Conservation (phyloP, 352 stramenopile species). For the Elongisporangium undulatum region DNA sequence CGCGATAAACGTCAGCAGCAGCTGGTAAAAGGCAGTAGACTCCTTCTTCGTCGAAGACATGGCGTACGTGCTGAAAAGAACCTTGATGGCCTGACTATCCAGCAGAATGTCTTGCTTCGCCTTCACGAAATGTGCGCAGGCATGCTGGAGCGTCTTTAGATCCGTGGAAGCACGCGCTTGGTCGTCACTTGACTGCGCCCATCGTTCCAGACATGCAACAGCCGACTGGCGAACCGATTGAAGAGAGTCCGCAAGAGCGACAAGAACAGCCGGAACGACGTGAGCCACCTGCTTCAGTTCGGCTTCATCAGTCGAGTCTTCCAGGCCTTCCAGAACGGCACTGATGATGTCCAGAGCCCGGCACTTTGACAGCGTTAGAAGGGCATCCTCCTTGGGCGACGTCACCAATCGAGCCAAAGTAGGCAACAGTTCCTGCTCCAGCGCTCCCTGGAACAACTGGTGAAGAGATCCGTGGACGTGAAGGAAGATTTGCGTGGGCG, state of each 20-base stretch:
- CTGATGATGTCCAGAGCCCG: slow-evolving; percentile 65
- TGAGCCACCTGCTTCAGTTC: slow-evolving; percentile 40
- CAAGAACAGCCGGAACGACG: slow-evolving; percentile 56
- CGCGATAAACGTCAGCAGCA: slow-evolving; percentile 45
- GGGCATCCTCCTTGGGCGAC: slow-evolving; percentile 21
- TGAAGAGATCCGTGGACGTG: slow-evolving; percentile 49
- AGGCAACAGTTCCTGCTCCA: slow-evolving; percentile 51
- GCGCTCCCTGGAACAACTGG: slow-evolving; percentile 41
- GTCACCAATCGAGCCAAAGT: slow-evolving; percentile 58
- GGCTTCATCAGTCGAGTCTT: slow-evolving; percentile 29
- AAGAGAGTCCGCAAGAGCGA: slow-evolving; percentile 50
- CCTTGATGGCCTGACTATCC: slow-evolving; percentile 51
- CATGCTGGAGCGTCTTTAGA: slow-evolving; percentile 28
- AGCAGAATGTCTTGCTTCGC: slow-evolving; percentile 76
- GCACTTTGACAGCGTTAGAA: slow-evolving; percentile 49
- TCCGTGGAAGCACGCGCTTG: slow-evolving; percentile 13
- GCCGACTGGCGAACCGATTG: slow-evolving; percentile 56
- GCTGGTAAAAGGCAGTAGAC: slow-evolving; percentile 31
- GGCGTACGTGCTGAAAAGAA: slow-evolving; percentile 46
- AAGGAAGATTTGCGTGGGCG: slow-evolving; percentile 55
- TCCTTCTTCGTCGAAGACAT: slow-evolving; percentile 12
- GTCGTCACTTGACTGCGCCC: slow-evolving; percentile 26
- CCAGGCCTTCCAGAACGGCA: slow-evolving; percentile 48
- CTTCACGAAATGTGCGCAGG: slow-evolving; percentile 40
- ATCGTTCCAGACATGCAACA: slow-evolving; percentile 53